These are phyloP conservation scores for Nothophoma quercina DNA, from an alignment of 2,329 filamentous ascomycete species.

Conservation along the genomic window DNA sequence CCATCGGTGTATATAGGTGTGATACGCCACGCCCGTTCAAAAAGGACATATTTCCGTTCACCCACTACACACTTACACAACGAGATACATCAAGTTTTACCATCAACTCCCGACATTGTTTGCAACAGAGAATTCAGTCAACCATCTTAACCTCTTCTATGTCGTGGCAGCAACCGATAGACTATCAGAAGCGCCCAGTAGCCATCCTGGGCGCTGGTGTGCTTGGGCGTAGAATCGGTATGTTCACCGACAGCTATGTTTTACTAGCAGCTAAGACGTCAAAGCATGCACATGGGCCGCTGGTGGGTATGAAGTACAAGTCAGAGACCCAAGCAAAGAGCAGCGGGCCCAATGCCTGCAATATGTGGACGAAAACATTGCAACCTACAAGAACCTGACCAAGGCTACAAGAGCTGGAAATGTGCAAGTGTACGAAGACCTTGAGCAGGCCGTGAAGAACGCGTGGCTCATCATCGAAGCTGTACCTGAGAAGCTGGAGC, in stretches of 20 bases:
- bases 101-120: too few species aligned
- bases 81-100: too few species aligned
- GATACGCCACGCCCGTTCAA: background rate
- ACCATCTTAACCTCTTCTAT: background rate
- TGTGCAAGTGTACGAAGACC: slow-evolving; percentile 38
- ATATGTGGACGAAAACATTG: slow-evolving; percentile 50
- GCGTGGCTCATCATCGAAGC: slow-evolving; percentile 65
- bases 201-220: slow-evolving; percentile 27
- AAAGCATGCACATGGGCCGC: slow-evolving; percentile 46
- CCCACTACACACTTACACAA: too few species aligned
- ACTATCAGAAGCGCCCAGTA: slow-evolving; percentile 17
- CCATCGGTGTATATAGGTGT: slow-evolving; percentile 9
- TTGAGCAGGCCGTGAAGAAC: slow-evolving; percentile 52
- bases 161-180: slow-evolving; percentile 15
- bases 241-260: background rate
- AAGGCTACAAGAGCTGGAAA: background rate
- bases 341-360: slow-evolving; percentile 49
- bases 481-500: slow-evolving; percentile 58
- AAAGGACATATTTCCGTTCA: too few species aligned
- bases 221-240: slow-evolving; percentile 25
- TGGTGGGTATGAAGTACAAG: slow-evolving; percentile 53
- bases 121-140: too few species aligned
- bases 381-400: slow-evolving; percentile 14
- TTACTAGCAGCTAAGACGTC: background rate
- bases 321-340: slow-evolving; percentile 52